Conservation (phyloP, 768 basidiomycete species). For the Russula lepida region DNA sequence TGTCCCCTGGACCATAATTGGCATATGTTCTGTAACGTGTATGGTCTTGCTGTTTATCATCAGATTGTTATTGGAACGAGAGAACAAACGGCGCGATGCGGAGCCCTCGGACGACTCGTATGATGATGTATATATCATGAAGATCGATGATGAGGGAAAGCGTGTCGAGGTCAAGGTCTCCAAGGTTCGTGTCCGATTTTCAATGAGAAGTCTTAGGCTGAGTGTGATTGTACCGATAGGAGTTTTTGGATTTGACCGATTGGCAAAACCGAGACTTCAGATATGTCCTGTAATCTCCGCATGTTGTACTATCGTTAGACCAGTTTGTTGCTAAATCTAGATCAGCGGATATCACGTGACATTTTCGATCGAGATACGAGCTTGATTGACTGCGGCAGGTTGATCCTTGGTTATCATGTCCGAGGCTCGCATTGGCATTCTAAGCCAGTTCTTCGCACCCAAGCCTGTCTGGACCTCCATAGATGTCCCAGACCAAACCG, state of each 20-base stretch:
- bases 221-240: conserved; percentile 32
- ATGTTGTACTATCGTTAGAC: not conserved
- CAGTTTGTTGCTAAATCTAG: no score
- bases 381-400: no score
- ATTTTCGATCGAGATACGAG: no score
- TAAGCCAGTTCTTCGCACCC: not conserved
- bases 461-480: not conserved
- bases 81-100: conserved; percentile 57
- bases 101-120: conserved; percentile 46
- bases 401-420: not conserved
- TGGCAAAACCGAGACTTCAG: conserved; percentile 63
- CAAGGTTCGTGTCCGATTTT: conserved; percentile 39
- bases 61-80: conserved; percentile 43
- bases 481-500: not conserved
- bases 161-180: conserved; percentile 50
- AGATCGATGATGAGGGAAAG: conserved; percentile 41
- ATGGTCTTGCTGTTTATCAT: conserved; percentile 42
- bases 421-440: not conserved
- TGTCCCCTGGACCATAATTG: conserved; percentile 72
- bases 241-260: conserved; percentile 68
- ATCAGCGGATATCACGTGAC: no score
- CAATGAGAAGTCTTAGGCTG: not conserved
- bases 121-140: conserved; percentile 56
- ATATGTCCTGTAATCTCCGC: conserved; percentile 47
- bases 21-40: conserved; percentile 49